Evolutionary conservation across 1,284 basidiomycete genomes (phyloP), one percentile per base, ranked within the genome.

Genomic region (Hortiboletus rubellus): DNA sequence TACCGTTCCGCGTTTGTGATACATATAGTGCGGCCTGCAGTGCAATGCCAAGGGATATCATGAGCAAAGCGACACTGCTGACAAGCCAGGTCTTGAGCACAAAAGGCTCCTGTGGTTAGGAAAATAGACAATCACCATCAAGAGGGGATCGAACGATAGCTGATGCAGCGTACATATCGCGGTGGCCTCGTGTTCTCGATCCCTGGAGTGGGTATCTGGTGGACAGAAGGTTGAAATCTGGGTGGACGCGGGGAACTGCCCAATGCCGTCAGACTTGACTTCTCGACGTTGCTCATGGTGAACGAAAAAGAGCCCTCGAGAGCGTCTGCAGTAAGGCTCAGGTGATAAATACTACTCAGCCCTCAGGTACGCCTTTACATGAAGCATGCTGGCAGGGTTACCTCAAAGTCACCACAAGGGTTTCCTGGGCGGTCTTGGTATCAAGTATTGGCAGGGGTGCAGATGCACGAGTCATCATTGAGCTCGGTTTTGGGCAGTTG

Each of bases 11-110:
- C 27, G 66, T 73, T 4, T 66, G 59, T 5, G 82, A 82, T 14
- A 83, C 40, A 46, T 67, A 61, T 34, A 78, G 67, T 18, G 68
- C 79, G 17, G 80, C 63, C 59, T 85, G 81, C 22, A 88, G 62
- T 1, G 62, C 80, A 33, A 85, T 66, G 3, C 81, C 86, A 7
- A 84, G 47, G 3, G 58, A 31, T 24, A 84, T 64, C 72, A 83
- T 79, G 30, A 80, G 30, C 3, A 77, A 36, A 31, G 79, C 74
- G 8, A 76, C 71, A 1, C 68, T 72, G 14, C 79, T 50, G 3
- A 80, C 75, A 24, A 82, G 64, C 62, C 77, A 77, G 40, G 79
- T 64, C 30, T 70, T 75, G 63, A 83, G 65, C 7, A 76, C 56
- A 3, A 78, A 51, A 12, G 82, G 79, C 59, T 81, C 76, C 85